Conservation (phyloP, 768 basidiomycete species). For the Glaciozyma antarctica region DNA sequence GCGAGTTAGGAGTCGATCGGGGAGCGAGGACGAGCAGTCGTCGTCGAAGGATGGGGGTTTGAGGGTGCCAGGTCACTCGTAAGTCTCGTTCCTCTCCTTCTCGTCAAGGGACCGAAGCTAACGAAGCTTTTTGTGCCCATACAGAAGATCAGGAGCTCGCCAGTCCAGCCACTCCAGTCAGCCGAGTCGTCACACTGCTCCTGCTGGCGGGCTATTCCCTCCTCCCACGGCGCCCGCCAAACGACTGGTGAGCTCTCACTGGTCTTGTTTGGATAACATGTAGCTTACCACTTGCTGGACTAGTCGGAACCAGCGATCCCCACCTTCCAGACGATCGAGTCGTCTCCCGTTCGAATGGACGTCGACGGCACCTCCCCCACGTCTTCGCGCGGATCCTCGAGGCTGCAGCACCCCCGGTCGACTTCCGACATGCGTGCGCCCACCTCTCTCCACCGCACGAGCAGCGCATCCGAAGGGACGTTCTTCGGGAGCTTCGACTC, state of each 20-base stretch:
- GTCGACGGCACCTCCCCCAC: conserved; percentile 27
- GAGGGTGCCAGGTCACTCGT: background rate
- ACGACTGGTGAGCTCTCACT: conserved; percentile 6
- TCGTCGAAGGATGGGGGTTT: no score
- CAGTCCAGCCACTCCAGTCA: background rate
- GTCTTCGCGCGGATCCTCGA: conserved; percentile 12
- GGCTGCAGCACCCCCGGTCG: conserved; percentile 10
- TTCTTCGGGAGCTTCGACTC: conserved; percentile 10
- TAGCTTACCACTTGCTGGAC: background rate
- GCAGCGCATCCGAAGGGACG: background rate
- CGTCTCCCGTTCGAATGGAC: conserved; percentile 29
- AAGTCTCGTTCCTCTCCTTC: background rate
- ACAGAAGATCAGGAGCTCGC: background rate
- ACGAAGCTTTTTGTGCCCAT: no score
- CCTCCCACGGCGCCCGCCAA: conserved; percentile 7
- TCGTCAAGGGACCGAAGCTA: background rate
- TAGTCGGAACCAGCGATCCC: conserved; percentile 26
- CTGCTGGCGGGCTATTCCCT: conserved; percentile 1
- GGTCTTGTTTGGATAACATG: background rate
- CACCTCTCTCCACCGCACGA: background rate
- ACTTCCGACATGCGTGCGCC: conserved; percentile 14
- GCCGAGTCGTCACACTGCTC: conserved; percentile 1
- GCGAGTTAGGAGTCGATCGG: no score
- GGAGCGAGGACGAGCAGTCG: no score
- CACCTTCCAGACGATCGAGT: conserved; percentile 5